A percentile compares a stretch with the other conserved stretches of the same genome.
Conservation (phyloP, 257 asterid species). For the Fraxinus anomala region DNA sequence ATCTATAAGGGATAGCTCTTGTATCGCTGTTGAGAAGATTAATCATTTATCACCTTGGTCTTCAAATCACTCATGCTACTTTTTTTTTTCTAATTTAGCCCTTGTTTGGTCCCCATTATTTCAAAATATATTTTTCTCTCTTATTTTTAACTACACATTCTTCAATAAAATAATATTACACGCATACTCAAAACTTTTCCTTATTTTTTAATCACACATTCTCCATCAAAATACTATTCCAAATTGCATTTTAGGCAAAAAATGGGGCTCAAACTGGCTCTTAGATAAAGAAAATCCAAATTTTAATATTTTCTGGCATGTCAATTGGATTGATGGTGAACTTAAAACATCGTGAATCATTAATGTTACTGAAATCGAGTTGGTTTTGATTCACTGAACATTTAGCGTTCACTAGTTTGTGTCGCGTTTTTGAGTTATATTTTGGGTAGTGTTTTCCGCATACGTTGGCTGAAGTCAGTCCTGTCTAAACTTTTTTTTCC, state of each 20-base stretch:
- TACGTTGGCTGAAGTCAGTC: neutral
- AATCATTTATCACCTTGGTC: neutral
- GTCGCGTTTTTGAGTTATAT: neutral
- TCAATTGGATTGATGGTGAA: neutral
- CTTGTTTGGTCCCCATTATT: too few species aligned
- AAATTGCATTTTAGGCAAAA: too few species aligned
- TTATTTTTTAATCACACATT: too few species aligned
- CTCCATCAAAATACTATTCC: too few species aligned
- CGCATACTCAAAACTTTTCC: too few species aligned
- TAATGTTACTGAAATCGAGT: neutral
- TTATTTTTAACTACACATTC: too few species aligned
- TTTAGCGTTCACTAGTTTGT: neutral
- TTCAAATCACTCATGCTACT: neutral
- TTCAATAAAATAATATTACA: too few species aligned
- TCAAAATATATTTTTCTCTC: too few species aligned
- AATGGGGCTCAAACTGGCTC: too few species aligned
- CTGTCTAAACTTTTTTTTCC: neutral
- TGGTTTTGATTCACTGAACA: neutral
- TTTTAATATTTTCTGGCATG: neutral
- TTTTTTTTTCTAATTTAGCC: neutral
- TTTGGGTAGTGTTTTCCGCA: neutral
- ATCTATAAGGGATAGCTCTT: neutral
- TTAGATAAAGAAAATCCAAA: neutral
- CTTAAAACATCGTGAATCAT: neutral
- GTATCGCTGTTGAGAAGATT: neutral